Evolutionary conservation across 1,284 basidiomycete species (phyloP).

Genomic region (Cryptococcus jaspeensis): DNA sequence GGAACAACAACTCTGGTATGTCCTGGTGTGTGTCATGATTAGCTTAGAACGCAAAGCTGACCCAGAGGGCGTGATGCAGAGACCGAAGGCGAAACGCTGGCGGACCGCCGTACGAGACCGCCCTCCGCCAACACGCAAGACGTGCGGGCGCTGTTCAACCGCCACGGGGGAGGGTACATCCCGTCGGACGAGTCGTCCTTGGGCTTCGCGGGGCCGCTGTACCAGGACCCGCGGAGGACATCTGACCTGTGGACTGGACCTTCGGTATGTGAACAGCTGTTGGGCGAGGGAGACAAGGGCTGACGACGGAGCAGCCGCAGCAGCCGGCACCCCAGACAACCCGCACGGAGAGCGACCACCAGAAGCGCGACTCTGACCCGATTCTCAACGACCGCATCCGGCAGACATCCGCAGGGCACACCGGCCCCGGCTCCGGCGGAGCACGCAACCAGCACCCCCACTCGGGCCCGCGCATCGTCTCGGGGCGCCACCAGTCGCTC

Average conservation of each 20-base stretch:
- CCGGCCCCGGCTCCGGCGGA: neutral
- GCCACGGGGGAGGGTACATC: slow-evolving; percentile 66
- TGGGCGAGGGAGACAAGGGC: neutral
- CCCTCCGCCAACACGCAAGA: slow-evolving; percentile 81
- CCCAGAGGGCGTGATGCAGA: slow-evolving; percentile 52
- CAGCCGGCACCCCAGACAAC: slow-evolving; percentile 49
- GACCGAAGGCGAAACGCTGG: slow-evolving; percentile 64
- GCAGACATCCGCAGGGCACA: slow-evolving; percentile 53
- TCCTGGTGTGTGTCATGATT: neutral
- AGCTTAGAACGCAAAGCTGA: neutral
- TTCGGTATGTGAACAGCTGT: neutral
- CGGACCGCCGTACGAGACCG: slow-evolving; percentile 72
- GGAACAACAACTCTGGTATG: slow-evolving; percentile 46
- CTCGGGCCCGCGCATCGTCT: slow-evolving; percentile 31
- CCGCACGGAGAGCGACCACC: slow-evolving; percentile 67
- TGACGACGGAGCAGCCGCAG: neutral
- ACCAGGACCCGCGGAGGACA: slow-evolving; percentile 22
- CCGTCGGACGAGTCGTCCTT: slow-evolving; percentile 57
- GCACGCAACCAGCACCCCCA: slow-evolving; percentile 26
- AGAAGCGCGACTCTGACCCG: slow-evolving; percentile 83
- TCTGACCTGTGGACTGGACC: slow-evolving; percentile 34
- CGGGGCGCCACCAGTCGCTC: slow-evolving; percentile 50
- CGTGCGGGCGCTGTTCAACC: slow-evolving; percentile 89
- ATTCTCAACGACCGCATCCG: slow-evolving; percentile 81
- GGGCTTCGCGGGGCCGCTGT: slow-evolving; percentile 33